Evolutionary conservation across 2,329 filamentous ascomycete species (phyloP), one percentile per base, ranked within the genome.

Genomic region (Coniochaeta prunicola): DNA sequence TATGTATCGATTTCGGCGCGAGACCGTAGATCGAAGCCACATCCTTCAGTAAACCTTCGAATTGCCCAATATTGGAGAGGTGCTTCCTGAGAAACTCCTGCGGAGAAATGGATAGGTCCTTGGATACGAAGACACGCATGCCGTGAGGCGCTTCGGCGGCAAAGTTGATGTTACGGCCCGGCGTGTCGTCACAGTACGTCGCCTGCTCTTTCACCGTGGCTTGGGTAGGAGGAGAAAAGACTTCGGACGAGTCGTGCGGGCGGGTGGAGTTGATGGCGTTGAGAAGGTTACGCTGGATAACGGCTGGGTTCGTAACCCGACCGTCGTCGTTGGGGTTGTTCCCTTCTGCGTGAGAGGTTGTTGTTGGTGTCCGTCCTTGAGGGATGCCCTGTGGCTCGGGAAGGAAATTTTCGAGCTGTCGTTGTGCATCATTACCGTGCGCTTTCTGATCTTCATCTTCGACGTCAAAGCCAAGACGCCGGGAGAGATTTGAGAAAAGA

Each of bases 101-200:
- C 1, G 80, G 70, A 28, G 83, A 74, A 10, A 68, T 67, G 10
- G 74, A 70, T 61, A 87, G 71, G 7, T 78, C 74, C 57, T 80
- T 86, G 17, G 83, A 77, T 17, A 92, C 75, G 68, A 91, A 93
- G 36, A 96, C 80, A 60, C 88, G 87, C 73, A 92, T 87, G 4
- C 87, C 84, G 55, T 86, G 86, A 2, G 85, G 82, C 3, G 90
- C 83, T 53, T 90, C 85, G 4, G 87, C 88, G 13, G 86, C 80
- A 67, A 88, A 87, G 17, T 78, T 77, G 12, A 96, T 84, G 71
- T 96, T 86, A 59, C 92, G 85, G 1, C 84, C 85, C 1, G 89
- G 85, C 26, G 78, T 87, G 64, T 85, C 82, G 74, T 97, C 92
- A 71, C 92, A 97, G 74, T 96, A 96, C 0, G 89, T 89, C 40